Evolutionary conservation across 2,329 filamentous ascomycete species (phyloP), one percentile per base, ranked within the genome.

Genomic region (Monosporascus sp.): DNA sequence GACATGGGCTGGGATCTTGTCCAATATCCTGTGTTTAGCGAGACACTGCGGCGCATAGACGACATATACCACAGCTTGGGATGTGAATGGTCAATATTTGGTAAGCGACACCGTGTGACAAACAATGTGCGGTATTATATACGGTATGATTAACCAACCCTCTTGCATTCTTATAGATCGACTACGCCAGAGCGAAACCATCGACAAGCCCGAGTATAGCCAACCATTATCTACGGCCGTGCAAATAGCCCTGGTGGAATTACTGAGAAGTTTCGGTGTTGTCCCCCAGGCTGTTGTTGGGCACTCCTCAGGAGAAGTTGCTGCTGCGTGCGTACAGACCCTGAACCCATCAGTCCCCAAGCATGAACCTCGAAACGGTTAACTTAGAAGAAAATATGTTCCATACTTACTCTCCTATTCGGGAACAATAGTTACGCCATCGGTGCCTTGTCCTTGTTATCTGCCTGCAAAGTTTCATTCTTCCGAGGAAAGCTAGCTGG

Each of bases 221-320:
- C 67, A 70, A 38, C 65, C 68, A 0, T 54, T 66, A 3, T 69
- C 58, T 1, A 69, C 67, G 0, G 68, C 62, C 1, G n/a, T 73
- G 1, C 71, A 74, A 40, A 51, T 73, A 7, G 70, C 64, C 0
- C 56, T 74, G 3, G 61, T 72, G 1, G 65, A 70, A 14, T 62
- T 73, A 1, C 52, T 73, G 1, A 48, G 51, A 17, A 62, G 56
- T 4, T 65, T 65, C 37, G 62, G 58, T 3, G 45, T 72, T 5
- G 40, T 51, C 2, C 67, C 68, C 0, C 53, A 51, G 0, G 65
- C 63, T 0, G 68, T 72, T 0, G 52, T 70, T 1, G 69, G 70
- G 1, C 70, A 72, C 49, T 73, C 70, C 0, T 68, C 64, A 0
- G 70, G 70, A 6, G 71, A 74, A 40, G 71, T 72, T 37, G 70